These are phyloP conservation scores for Gracilaria gracilis DNA, from an alignment of 23 red algal species.

Conservation along the genomic window DNA sequence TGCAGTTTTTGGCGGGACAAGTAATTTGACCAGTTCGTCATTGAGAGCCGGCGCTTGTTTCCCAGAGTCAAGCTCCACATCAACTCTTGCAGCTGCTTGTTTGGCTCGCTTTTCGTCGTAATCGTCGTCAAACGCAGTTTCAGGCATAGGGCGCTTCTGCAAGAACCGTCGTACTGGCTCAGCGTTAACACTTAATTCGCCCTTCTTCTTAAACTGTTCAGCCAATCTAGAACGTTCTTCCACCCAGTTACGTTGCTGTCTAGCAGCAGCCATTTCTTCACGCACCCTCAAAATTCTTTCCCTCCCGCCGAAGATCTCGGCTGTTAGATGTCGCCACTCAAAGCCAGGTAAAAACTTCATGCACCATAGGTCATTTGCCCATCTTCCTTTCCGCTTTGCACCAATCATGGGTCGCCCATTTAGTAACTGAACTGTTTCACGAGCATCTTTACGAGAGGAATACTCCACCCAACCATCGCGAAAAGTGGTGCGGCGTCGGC, in stretches of 20 bases:
- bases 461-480: constrained; percentile 87
- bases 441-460: constrained; percentile 46
- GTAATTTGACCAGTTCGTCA: constrained; percentile 41
- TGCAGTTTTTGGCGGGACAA: not conserved
- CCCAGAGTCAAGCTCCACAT: constrained; percentile 46
- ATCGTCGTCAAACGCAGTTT: constrained; percentile 41
- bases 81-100: constrained; percentile 24
- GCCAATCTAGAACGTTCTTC: constrained; percentile 47
- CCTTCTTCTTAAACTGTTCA: constrained; percentile 30
- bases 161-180: constrained; percentile 24
- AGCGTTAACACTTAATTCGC: not conserved
- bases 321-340: constrained; percentile 65
- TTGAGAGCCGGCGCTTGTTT: constrained; percentile 17
- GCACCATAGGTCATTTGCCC: constrained; percentile 77
- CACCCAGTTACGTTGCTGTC: constrained; percentile 63
- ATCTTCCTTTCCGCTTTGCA: constrained; percentile 63
- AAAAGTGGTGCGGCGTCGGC: constrained; percentile 50
- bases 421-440: constrained; percentile 57
- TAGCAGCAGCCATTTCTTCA: constrained; percentile 65
- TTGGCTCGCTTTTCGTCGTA: constrained; percentile 49
- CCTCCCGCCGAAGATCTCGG: constrained; percentile 45
- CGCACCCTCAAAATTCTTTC: constrained; percentile 56
- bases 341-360: constrained; percentile 66
- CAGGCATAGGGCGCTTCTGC: constrained; percentile 49
- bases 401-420: constrained; percentile 71